These are phyloP conservation scores for Batkoa obscura DNA, from an alignment of 371 early-diverging fungal genomes.

Conservation along the genomic window DNA sequence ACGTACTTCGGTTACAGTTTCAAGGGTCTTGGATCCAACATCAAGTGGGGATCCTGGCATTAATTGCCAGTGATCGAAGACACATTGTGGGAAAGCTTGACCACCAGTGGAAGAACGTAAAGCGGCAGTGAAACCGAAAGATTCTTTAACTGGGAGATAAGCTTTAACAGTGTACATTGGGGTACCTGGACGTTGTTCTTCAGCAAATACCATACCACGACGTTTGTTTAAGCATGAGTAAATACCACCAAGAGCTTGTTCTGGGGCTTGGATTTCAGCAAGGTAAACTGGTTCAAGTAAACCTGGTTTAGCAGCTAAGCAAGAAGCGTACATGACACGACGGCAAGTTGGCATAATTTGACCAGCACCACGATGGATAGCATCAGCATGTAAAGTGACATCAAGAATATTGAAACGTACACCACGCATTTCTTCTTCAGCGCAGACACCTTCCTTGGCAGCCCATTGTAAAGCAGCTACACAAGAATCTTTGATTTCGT, in stretches of 20 bases:
- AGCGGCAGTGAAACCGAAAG: slow-evolving; percentile 93
- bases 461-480: slow-evolving; percentile 97
- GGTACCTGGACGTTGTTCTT: slow-evolving; percentile 86
- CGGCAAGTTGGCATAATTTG: slow-evolving; percentile 90
- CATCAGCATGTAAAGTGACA: slow-evolving; percentile 65
- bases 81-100: slow-evolving; percentile 85
- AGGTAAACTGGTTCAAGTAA: slow-evolving; percentile 92
- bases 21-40: slow-evolving; percentile 63
- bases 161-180: slow-evolving; percentile 89
- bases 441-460: slow-evolving; percentile 84
- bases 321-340: slow-evolving; percentile 87
- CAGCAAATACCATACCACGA: slow-evolving; percentile 93
- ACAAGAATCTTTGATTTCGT: slow-evolving; percentile 60
- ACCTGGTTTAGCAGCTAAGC: slow-evolving; percentile 87
- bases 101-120: slow-evolving; percentile 90
- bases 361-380: slow-evolving; percentile 83
- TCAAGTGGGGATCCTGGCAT: slow-evolving; percentile 61
- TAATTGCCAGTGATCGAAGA: slow-evolving; percentile 91
- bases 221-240: slow-evolving; percentile 30
- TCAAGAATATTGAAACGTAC: slow-evolving; percentile 83
- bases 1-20: slow-evolving; percentile 59
- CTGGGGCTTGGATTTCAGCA: slow-evolving; percentile 92
- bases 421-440: slow-evolving; percentile 92
- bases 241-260: slow-evolving; percentile 84
- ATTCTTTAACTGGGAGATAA: slow-evolving; percentile 85